phyloP scores from a whole-genome alignment of 2,329 filamentous ascomycete species.

The Diplodia seriata region DNA sequence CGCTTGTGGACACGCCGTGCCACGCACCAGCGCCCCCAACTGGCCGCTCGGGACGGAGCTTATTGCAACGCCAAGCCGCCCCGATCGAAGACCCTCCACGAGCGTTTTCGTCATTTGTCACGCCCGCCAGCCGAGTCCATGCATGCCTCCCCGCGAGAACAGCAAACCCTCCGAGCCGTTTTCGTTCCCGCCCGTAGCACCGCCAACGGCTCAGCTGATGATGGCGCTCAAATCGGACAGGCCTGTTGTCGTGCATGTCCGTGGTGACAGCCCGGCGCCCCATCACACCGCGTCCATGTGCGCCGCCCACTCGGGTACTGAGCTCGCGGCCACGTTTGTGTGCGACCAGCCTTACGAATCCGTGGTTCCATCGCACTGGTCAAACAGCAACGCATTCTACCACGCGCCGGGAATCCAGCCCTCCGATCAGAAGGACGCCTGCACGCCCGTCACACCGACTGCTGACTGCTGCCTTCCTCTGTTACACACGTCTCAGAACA shows the following conservation, averaged over 20 bases:
- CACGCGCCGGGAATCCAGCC: constrained; percentile 10
- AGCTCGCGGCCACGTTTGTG: not conserved
- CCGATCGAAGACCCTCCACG: not conserved
- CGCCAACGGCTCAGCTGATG: constrained; percentile 18
- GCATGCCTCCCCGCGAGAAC: constrained; percentile 16
- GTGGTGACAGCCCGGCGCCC: constrained; percentile 17
- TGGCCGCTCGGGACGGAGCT: constrained; percentile 23
- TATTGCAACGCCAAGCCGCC: constrained; percentile 16
- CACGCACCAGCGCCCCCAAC: constrained; percentile 12
- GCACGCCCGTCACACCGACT: constrained; percentile 13
- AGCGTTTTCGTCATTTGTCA: constrained; percentile 23
- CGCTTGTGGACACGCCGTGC: constrained; percentile 22
- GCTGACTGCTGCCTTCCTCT: not conserved
- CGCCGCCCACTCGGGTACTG: not conserved
- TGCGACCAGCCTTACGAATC: constrained; percentile 16
- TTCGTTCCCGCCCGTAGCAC: constrained; percentile 5
- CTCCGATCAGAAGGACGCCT: not conserved
- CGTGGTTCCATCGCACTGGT: constrained; percentile 12
- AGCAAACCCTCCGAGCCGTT: constrained; percentile 21
- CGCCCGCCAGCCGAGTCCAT: constrained; percentile 14
- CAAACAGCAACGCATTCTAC: constrained; percentile 7
- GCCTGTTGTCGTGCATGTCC: constrained; percentile 9
- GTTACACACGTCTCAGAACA: constrained; percentile 9
- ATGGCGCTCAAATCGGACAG: constrained; percentile 4
- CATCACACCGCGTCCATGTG: constrained; percentile 13